A percentile compares a stretch with the other conserved stretches of the same genome.
phyloP scores from a whole-genome alignment of 139 green algal genomes.

The Tetraselmis chui region DNA sequence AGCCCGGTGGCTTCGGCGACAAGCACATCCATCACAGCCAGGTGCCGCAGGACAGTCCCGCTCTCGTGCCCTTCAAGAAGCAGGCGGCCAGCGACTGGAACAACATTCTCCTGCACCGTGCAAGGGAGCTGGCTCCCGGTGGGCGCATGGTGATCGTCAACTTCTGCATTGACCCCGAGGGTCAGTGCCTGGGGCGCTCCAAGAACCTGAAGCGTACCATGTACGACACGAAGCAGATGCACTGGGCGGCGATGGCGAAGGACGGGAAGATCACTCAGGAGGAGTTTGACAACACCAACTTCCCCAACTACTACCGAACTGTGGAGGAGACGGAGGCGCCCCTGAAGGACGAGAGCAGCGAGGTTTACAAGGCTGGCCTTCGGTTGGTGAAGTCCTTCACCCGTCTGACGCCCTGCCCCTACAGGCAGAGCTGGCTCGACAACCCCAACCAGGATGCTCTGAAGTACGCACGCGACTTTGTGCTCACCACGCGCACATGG shows the following conservation, averaged over 20 bases:
- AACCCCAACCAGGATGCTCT: neutral
- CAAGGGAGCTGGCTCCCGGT: slow-evolving; percentile 14
- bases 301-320: slow-evolving; percentile 25
- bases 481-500: slow-evolving; percentile 11
- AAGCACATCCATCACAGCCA: slow-evolving; percentile 13
- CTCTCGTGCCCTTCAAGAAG: neutral
- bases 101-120: slow-evolving; percentile 10
- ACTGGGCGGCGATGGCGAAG: slow-evolving; percentile 14
- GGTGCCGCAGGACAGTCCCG: neutral
- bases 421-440: slow-evolving; percentile 1
- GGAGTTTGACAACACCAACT: slow-evolving; percentile 13
- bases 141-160: slow-evolving; percentile 19
- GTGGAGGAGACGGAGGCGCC: slow-evolving; percentile 14
- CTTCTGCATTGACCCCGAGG: slow-evolving; percentile 14
- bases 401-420: neutral
- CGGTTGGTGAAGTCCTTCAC: neutral
- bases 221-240: slow-evolving; percentile 9
- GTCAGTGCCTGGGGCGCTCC: slow-evolving; percentile 12
- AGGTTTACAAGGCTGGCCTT: slow-evolving; percentile 3
- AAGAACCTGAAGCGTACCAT: slow-evolving; percentile 8
- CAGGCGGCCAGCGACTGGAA: slow-evolving; percentile 17
- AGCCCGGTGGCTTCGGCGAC: slow-evolving; percentile 8
- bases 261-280: slow-evolving; percentile 20
- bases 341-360: slow-evolving; percentile 8
- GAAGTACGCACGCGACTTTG: neutral